Percentiles rank a stretch among this genome's conserved stretches.
Conservation (phyloP, 768 basidiomycete genomes). For the Tricholoma sp. region DNA sequence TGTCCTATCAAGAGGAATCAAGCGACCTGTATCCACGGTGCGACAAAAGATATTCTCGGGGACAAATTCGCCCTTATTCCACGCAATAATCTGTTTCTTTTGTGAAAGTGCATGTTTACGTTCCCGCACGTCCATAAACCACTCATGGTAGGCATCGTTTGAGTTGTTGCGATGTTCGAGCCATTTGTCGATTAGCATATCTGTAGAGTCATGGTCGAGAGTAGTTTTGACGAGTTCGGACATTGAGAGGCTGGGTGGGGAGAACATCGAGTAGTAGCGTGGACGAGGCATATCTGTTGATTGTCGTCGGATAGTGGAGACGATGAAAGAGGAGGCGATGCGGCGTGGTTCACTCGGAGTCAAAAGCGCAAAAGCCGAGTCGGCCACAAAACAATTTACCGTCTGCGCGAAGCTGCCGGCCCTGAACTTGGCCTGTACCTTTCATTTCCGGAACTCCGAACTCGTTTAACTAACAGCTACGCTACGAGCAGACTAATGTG, state of each 20-base stretch:
- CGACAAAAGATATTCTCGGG: slow-evolving; percentile 79
- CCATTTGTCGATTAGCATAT: slow-evolving; percentile 81
- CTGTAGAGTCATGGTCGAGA: slow-evolving; percentile 69
- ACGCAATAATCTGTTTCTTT: slow-evolving; percentile 47
- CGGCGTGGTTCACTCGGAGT: slow-evolving; percentile 13
- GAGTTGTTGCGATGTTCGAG: slow-evolving; percentile 59
- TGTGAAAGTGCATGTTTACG: slow-evolving; percentile 52
- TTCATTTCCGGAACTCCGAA: no score
- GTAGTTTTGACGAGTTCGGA: slow-evolving; percentile 77
- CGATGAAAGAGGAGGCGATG: slow-evolving; percentile 6
- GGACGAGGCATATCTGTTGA: slow-evolving; percentile 35
- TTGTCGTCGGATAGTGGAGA: slow-evolving; percentile 2
- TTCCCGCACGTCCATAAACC: slow-evolving; percentile 68
- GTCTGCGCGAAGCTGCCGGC: slow-evolving; percentile 26
- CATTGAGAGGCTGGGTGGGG: slow-evolving; percentile 64
- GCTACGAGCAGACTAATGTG: no score
- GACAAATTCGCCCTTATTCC: slow-evolving; percentile 70
- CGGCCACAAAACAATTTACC: slow-evolving; percentile 19
- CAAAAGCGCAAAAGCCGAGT: slow-evolving; percentile 15
- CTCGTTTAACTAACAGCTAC: no score
- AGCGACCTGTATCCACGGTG: slow-evolving; percentile 70
- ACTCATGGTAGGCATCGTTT: slow-evolving; percentile 70
- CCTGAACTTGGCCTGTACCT: slow-evolving; percentile 17
- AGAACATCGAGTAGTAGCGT: slow-evolving; percentile 56
- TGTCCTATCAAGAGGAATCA: slow-evolving; percentile 76